These are phyloP conservation scores for Escallonia herrerae DNA, from an alignment of 129 eudicot genomes.

Conservation along the genomic window DNA sequence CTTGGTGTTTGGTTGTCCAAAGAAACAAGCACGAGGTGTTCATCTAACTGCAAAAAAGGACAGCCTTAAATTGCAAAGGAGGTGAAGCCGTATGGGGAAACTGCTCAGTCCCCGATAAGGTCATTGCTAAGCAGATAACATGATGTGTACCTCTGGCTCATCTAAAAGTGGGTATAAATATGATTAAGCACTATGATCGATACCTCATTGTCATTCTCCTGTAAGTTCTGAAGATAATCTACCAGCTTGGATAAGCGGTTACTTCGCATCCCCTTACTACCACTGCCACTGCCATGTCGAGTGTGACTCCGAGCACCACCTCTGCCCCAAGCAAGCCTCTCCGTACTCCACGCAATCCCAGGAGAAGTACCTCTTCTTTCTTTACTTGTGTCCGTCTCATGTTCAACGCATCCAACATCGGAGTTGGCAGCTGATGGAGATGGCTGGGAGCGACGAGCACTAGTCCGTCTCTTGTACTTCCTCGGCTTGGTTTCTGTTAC, in stretches of 20 bases:
- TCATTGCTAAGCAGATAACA: neutral
- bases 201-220: slow-evolving; percentile 23
- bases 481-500: slow-evolving; percentile 11
- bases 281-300: slow-evolving; percentile 13
- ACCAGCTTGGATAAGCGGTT: slow-evolving; percentile 10
- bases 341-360: slow-evolving; percentile 7
- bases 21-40: slow-evolving; percentile 4
- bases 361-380: slow-evolving; percentile 13
- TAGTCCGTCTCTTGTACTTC: slow-evolving; percentile 7
- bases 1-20: slow-evolving; percentile 8
- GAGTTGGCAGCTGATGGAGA: slow-evolving; percentile 11
- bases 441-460: slow-evolving; percentile 3
- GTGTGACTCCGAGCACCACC: slow-evolving; percentile 23
- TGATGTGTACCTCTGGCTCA: neutral
- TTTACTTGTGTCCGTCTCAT: neutral
- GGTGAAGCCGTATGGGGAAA: neutral
- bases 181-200: neutral
- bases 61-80: neutral
- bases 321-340: slow-evolving; percentile 30
- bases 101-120: neutral
- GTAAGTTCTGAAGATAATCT: slow-evolving; percentile 3
- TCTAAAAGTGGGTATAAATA: neutral
- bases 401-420: slow-evolving; percentile 13
- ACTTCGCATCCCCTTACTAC: neutral
- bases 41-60: slow-evolving; percentile 9